Conservation (phyloP, 1,284 basidiomycete species). For the Ceratobasidium sp. region DNA sequence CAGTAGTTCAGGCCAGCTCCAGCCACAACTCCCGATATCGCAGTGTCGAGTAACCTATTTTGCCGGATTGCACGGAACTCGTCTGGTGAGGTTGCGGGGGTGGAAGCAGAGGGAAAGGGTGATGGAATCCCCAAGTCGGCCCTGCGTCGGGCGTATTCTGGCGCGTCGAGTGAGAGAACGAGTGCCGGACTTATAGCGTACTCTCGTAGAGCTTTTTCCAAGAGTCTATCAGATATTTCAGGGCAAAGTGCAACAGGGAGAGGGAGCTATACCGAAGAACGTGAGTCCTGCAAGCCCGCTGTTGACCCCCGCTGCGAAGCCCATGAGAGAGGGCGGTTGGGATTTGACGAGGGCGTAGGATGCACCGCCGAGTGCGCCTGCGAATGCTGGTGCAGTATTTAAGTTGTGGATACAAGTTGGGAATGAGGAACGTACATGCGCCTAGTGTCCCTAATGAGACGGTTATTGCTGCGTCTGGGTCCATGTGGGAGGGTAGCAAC, state of each 20-base stretch:
- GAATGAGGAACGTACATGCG: background rate
- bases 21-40: slow-evolving; percentile 69
- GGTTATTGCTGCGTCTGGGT: slow-evolving; percentile 28
- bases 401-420: background rate
- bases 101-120: slow-evolving; percentile 55
- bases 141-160: slow-evolving; percentile 57
- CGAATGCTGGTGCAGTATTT: slow-evolving; percentile 56
- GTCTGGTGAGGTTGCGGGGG: background rate
- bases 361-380: slow-evolving; percentile 65
- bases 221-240: slow-evolving; percentile 4
- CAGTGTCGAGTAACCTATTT: slow-evolving; percentile 69
- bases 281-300: slow-evolving; percentile 71
- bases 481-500: background rate
- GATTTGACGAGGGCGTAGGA: slow-evolving; percentile 64
- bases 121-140: slow-evolving; percentile 52
- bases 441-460: slow-evolving; percentile 31
- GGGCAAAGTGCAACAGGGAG: slow-evolving; percentile 1
- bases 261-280: slow-evolving; percentile 71
- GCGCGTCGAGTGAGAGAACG: slow-evolving; percentile 54
- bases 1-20: slow-evolving; percentile 65
- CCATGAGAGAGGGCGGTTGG: slow-evolving; percentile 59
- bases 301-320: slow-evolving; percentile 68
- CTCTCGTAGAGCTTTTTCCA: slow-evolving; percentile 69
- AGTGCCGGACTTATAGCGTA: slow-evolving; percentile 69
- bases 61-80: slow-evolving; percentile 62